Conservation (phyloP, 768 basidiomycete genomes). For the Boletus rubroflammeus region DNA sequence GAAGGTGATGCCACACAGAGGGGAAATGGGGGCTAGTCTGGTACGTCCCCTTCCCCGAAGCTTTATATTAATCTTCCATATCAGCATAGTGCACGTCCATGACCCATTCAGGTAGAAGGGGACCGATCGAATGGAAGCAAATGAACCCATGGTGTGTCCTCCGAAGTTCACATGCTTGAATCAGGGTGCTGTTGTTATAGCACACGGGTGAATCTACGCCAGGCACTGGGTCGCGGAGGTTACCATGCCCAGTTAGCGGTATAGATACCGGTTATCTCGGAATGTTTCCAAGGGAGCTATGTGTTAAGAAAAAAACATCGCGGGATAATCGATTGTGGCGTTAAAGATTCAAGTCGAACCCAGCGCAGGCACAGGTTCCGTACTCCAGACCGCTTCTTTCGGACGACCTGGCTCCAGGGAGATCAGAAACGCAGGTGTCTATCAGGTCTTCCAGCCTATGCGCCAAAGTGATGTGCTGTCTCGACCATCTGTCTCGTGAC, state of each 20-base stretch:
- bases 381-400: not conserved
- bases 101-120: not conserved
- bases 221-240: conserved; percentile 6
- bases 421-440: not conserved
- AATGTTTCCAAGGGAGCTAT: not conserved
- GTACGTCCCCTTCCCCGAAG: not conserved
- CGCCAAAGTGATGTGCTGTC: not conserved
- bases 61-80: conserved; percentile 17
- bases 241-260: conserved; percentile 11
- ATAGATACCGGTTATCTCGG: conserved; percentile 14
- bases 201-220: not conserved
- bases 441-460: not conserved
- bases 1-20: conserved; percentile 1
- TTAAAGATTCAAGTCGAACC: not conserved
- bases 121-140: conserved; percentile 1
- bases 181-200: conserved; percentile 1
- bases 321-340: not conserved
- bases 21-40: not conserved
- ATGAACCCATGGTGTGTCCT: not conserved
- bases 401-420: not conserved
- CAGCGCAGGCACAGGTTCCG: not conserved
- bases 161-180: conserved; percentile 7
- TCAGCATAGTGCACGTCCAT: not conserved
- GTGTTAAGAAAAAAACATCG: not conserved
- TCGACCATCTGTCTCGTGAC: not conserved